Percentiles rank a stretch among this genome's conserved stretches.
These are phyloP conservation scores for Trypanosoma congolense DNA, from an alignment of 208 protist species.

Conservation along the genomic window DNA sequence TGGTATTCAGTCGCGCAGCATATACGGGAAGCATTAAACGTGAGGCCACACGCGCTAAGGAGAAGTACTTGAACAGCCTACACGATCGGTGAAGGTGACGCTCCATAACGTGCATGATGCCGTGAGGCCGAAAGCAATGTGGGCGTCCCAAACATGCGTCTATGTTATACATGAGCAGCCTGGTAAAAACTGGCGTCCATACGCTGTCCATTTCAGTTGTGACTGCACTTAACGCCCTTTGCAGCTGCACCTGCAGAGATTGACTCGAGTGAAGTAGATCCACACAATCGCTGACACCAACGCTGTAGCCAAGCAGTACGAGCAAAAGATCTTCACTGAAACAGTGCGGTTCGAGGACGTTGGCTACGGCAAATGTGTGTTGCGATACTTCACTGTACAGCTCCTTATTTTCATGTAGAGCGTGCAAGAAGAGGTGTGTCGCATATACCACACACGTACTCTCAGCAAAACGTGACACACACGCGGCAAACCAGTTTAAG, in stretches of 20 bases:
- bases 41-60: slow-evolving; percentile 37
- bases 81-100: slow-evolving; percentile 36
- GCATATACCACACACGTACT: slow-evolving; percentile 65
- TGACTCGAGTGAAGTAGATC: slow-evolving; percentile 55
- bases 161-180: slow-evolving; percentile 52
- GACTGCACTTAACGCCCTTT: slow-evolving; percentile 37
- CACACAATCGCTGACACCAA: slow-evolving; percentile 42
- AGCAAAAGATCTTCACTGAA: slow-evolving; percentile 67
- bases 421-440: slow-evolving; percentile 65
- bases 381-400: slow-evolving; percentile 46
- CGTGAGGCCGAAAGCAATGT: slow-evolving; percentile 12
- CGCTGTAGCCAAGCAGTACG: slow-evolving; percentile 50
- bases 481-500: slow-evolving; percentile 65
- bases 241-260: slow-evolving; percentile 58
- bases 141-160: slow-evolving; percentile 30
- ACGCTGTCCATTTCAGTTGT: slow-evolving; percentile 34
- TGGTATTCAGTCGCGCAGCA: slow-evolving; percentile 29
- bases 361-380: slow-evolving; percentile 53
- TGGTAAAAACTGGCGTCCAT: slow-evolving; percentile 64
- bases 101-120: slow-evolving; percentile 26
- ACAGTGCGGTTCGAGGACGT: slow-evolving; percentile 49
- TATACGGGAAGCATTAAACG: slow-evolving; percentile 61
- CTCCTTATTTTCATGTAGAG: slow-evolving; percentile 38
- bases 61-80: slow-evolving; percentile 35
- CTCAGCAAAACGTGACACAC: slow-evolving; percentile 61